These are phyloP conservation scores for Tylopilus orsonianus DNA, from an alignment of 1,284 basidiomycete genomes.

Conservation along the genomic window DNA sequence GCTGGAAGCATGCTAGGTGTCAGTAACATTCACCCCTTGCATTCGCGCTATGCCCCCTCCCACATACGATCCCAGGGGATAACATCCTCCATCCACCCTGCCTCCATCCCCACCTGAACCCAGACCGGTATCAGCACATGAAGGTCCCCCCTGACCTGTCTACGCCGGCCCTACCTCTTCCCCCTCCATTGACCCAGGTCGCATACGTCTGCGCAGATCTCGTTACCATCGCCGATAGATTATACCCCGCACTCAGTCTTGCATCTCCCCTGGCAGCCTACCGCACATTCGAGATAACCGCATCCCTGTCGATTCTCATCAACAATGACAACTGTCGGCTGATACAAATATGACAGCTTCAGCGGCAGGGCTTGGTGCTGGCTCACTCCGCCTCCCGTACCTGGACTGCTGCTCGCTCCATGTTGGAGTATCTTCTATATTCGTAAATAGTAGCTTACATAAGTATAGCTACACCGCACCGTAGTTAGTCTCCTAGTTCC, in stretches of 20 bases:
- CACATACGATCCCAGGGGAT: no score
- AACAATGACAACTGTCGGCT: constrained; percentile 50
- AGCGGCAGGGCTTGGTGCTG: constrained; percentile 53
- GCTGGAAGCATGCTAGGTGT: no score
- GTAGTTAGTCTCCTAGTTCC: no score
- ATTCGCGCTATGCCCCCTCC: no score
- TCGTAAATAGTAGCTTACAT: no score
- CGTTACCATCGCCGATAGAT: constrained; percentile 54
- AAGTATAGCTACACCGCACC: no score
- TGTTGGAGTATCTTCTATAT: no score
- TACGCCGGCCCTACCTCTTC: constrained; percentile 3
- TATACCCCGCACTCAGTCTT: constrained; percentile 43
- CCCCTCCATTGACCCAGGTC: constrained; percentile 25
- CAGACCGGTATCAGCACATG: constrained; percentile 1
- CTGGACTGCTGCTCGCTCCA: background rate
- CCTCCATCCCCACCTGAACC: constrained; percentile 6
- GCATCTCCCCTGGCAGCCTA: constrained; percentile 57
- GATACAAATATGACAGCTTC: constrained; percentile 70
- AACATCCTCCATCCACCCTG: no score
- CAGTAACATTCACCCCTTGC: no score
- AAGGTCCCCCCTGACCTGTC: no score
- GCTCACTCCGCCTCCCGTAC: constrained; percentile 27
- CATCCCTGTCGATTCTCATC: constrained; percentile 68
- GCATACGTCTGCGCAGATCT: constrained; percentile 73
- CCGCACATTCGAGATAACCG: constrained; percentile 73